Evolutionary conservation across 2,329 filamentous ascomycete genomes (phyloP).

Genomic region (Monilinia fructigena): DNA sequence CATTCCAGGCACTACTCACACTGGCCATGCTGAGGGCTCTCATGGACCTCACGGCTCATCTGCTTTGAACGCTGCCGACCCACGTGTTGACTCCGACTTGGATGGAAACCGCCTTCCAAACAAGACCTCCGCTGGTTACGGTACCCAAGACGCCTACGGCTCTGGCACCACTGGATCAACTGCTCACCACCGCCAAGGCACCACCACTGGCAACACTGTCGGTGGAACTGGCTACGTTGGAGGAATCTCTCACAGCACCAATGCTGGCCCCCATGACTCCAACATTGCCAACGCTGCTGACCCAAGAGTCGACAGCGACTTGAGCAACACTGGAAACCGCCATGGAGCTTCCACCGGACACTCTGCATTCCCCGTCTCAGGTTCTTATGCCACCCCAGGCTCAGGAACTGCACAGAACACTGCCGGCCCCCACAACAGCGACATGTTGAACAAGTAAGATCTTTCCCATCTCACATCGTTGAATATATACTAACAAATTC

Average conservation of each 20-base stretch:
- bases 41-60: conserved; percentile 35
- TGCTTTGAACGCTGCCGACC: conserved; percentile 49
- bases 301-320: conserved; percentile 53
- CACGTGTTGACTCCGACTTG: conserved; percentile 51
- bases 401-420: conserved; percentile 45
- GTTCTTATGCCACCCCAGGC: conserved; percentile 38
- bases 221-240: conserved; percentile 27
- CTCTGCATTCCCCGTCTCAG: conserved; percentile 36
- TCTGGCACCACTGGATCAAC: conserved; percentile 12
- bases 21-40: conserved; percentile 26
- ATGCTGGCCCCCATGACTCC: conserved; percentile 42
- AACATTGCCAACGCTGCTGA: conserved; percentile 48
- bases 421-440: conserved; percentile 53
- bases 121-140: conserved; percentile 12
- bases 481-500: conserved; percentile 4
- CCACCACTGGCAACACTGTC: conserved; percentile 13
- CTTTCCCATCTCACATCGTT: rapidly evolving
- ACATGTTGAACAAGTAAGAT: conserved; percentile 51
- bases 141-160: conserved; percentile 23
- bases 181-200: conserved; percentile 17
- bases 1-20: not conserved
- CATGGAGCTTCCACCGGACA: conserved; percentile 34
- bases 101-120: conserved; percentile 34
- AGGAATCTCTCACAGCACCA: conserved; percentile 38
- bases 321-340: conserved; percentile 45